Percentiles rank a stretch among this genome's conserved stretches.
These are phyloP conservation scores for Claviceps africana DNA, from an alignment of 2,329 filamentous ascomycete genomes.

Conservation along the genomic window DNA sequence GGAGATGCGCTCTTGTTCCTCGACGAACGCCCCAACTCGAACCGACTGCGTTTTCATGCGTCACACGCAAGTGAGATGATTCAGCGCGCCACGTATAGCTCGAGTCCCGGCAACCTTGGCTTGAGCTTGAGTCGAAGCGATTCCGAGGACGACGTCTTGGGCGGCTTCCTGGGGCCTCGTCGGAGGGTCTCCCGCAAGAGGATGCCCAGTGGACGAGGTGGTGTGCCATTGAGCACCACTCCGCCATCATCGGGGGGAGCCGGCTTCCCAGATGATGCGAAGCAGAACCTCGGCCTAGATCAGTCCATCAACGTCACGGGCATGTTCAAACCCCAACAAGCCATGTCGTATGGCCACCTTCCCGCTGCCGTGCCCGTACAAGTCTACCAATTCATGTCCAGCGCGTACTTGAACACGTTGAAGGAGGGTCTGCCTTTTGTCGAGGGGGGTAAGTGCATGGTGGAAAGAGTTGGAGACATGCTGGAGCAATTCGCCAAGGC, in stretches of 20 bases:
- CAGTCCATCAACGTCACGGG: constrained; percentile 44
- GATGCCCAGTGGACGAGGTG: constrained; percentile 28
- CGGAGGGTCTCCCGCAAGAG: constrained; percentile 27
- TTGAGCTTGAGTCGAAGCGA: constrained; percentile 47
- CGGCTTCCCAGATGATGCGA: constrained; percentile 16
- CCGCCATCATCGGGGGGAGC: constrained; percentile 31
- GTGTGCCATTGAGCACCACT: constrained; percentile 36
- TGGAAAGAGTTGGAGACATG: constrained; percentile 33
- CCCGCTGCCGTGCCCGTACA: constrained; percentile 36
- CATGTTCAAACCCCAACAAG: constrained; percentile 43
- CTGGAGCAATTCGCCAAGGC: constrained; percentile 43
- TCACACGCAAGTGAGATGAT: constrained; percentile 20
- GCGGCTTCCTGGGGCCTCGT: constrained; percentile 41
- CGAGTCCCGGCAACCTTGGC: constrained; percentile 34
- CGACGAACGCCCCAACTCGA: constrained; percentile 38
- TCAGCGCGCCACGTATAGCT: constrained; percentile 29
- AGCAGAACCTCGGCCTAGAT: constrained; percentile 38
- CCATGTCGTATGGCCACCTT: constrained; percentile 46
- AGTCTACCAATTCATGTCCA: constrained; percentile 42
- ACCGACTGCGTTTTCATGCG: constrained; percentile 27
- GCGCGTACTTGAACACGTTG: constrained; percentile 41
- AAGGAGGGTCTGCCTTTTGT: constrained; percentile 31
- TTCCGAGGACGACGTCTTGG: constrained; percentile 50
- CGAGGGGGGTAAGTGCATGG: constrained; percentile 23
- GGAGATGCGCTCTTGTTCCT: constrained; percentile 49